Base-by-base conservation (phyloP, 1,139 yeast genomes). In the Debaryomyces udenii region DNA sequence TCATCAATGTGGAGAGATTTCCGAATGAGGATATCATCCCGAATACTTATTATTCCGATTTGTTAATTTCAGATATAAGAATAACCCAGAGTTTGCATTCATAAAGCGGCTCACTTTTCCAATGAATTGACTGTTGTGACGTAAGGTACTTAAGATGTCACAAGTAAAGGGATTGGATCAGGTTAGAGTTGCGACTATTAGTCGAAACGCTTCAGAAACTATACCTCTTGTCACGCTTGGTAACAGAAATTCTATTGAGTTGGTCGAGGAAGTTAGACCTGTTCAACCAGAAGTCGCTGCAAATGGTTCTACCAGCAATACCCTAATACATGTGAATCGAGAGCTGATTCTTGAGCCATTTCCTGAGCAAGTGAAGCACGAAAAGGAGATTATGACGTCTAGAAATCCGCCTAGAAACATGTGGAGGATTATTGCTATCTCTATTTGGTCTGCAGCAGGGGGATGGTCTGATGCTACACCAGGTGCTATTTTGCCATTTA, bases 401-500 rank as follows among this genome's bases (percentile, higher is more conserved):
- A 38, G 40, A 4, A 68, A 74, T 45, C 80, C 83, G 0, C 68
- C 74, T n/a, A 62, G 52, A 35, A 78, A 76, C 48, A 44, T 51
- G 28, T 68, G 68, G 64, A 59, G 84, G 40, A 58, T 78, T 9
- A 39, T 63, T 3, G 62, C 77, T 3, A 51, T 66, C n/a, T 60
- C 72, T 27, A n/a, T 57, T 5, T 78, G 80, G 78, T 55, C 63
- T 9, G 55, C 72, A 30, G 48, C 63, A 4, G 41, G 48, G 31
- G 78, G 78, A 0, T 60, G 68, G 40, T 57, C 64, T 32, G 79
- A 74, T 51, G 76, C 77, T 11, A 68, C 76, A 0, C 70, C 78
- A 1, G 80, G 80, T 33, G 76, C 77, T 2, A 50, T 74, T 23
- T 62, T 75, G 40, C 80, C 78, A 3, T 61, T 62, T 37, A 64